These are phyloP conservation scores for Buxus sempervirens DNA, from an alignment of 164 flowering plant species.

Conservation along the genomic window DNA sequence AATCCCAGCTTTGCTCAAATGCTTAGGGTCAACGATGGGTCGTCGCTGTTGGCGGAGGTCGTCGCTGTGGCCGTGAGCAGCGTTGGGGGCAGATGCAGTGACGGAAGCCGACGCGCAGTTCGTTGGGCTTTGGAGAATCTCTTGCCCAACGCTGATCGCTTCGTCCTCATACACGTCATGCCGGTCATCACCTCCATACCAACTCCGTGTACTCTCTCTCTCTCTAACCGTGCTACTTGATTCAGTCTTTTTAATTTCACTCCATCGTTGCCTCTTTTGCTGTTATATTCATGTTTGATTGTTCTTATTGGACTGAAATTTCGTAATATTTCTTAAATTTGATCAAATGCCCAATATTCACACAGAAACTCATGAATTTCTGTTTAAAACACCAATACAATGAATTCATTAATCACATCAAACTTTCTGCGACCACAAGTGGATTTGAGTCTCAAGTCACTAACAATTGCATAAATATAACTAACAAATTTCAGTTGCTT, in stretches of 20 bases:
- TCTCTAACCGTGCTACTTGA: conserved; percentile 1
- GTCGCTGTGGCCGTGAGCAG: conserved; percentile 70
- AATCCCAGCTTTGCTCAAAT: background rate
- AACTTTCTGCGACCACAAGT: no score
- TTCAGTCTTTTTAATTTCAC: background rate
- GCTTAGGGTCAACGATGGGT: conserved; percentile 6
- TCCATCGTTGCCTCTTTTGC: background rate
- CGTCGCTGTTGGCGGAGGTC: conserved; percentile 19
- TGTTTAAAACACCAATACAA: no score
- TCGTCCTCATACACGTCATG: conserved; percentile 68
- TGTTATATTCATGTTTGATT: background rate
- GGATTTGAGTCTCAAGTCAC: no score
- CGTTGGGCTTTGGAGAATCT: conserved; percentile 76
- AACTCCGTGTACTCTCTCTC: conserved; percentile 52
- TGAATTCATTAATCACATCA: no score
- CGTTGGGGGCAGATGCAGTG: conserved; percentile 24
- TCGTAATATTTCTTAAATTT: background rate
- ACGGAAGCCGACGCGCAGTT: conserved; percentile 63
- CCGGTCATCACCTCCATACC: conserved; percentile 60
- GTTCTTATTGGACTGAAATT: background rate
- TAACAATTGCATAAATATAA: no score
- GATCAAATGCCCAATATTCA: no score
- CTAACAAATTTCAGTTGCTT: no score
- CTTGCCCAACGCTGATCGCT: conserved; percentile 36
- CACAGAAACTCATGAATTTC: no score